Base-by-base conservation (phyloP, 208 protist genomes). In the Herpetomonas tarakana region DNA sequence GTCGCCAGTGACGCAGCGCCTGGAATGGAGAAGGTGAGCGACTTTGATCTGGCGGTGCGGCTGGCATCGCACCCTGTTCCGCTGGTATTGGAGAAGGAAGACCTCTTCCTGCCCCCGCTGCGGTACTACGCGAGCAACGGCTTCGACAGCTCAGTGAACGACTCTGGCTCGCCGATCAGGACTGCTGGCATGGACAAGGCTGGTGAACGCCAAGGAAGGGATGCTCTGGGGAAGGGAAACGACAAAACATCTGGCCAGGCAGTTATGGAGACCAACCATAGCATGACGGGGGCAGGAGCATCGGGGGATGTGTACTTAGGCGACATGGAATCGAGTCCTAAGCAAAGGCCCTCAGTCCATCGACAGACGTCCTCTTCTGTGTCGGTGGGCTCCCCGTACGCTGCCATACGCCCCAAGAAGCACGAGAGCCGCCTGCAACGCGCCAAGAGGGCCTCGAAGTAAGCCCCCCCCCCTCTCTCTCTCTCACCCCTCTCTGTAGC, bases 41-140 rank as follows among this genome's bases (percentile, higher is more conserved):
- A 49, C 44, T 22, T 49, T n/a, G n/a, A 49, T 21, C 41, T 60
- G 2, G 45, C 46, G 9, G 16, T 68, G 24, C 63, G 63, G 14
- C 58, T 68, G 4, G 53, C 55, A 30, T 16, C 35, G 26, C 41
- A 68, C 49, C 63, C 55, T 9, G 0, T 62, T 2, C 55, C 46
- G 6, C 25, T 52, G 24, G 3, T 57, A 2, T n/a, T 49, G 18
- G 63, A 68, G 27, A 68, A 68, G 55, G 39, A 53, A 7, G 63
- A 61, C 25, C 50, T 68, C 16, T 68, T 68, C 28, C 27, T 67
- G 0, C 19, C 14, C 35, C 61, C 41, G 31, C 18, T 45, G 38
- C 24, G 38, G 55, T 41, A 41, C 35, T 41, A 41, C 35, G 6
- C 35, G 9, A 41, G 35, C 35, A 41, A n/a, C n/a, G n/a, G 35